Conservation (phyloP, 176 grass and related monocot genomes). For the Hordeum vulgare region MorexV3_pseudomolecules_assembly NC_058518.1:506490321-506490820, state of each 20-base stretch:
- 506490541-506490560: slow-evolving; percentile 28
- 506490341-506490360: slow-evolving; percentile 15
- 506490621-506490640: slow-evolving; percentile 6
- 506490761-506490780: not conserved
- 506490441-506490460: not conserved
- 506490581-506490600: slow-evolving; percentile 12
- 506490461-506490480: slow-evolving; percentile 14
- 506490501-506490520: slow-evolving; percentile 6
- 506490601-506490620: not conserved
- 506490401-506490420: not conserved
- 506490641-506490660: not conserved
- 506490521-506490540: slow-evolving; percentile 26
- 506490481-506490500: slow-evolving; percentile 2
- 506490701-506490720: too few species aligned
- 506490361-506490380: slow-evolving; percentile 22
- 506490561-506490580: not conserved
- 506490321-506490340: slow-evolving; percentile 43
- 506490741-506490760: not conserved
- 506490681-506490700: not conserved
- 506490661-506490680: not conserved
- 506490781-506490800: not conserved
- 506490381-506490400: slow-evolving; percentile 26
- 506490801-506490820: not conserved
- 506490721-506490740: too few species aligned
- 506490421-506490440: not conserved